phyloP scores from a whole-genome alignment of 2,329 filamentous ascomycete species.

The Akanthomyces lecanii region DNA sequence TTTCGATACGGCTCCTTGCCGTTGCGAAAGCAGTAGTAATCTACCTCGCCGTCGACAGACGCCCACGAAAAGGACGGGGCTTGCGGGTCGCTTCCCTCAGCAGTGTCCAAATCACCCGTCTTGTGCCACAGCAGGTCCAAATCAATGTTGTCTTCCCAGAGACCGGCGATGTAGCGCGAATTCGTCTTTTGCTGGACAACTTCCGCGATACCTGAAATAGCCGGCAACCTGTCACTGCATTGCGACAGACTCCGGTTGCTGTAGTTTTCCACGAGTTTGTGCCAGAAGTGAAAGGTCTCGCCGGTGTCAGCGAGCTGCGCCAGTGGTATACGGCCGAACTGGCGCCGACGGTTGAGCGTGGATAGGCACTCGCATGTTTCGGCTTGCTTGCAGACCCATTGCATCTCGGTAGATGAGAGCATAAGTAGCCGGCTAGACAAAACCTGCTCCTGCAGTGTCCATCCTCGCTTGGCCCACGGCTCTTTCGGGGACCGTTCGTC shows the following conservation, averaged over 20 bases:
- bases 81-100: background rate
- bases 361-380: conserved; percentile 25
- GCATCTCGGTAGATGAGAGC: conserved; percentile 16
- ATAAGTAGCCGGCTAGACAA: conserved; percentile 7
- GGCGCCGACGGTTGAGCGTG: conserved; percentile 22
- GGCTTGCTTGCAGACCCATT: conserved; percentile 21
- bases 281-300: conserved; percentile 27
- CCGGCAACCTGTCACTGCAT: conserved; percentile 25
- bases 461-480: conserved; percentile 17
- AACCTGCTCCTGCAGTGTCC: conserved; percentile 19
- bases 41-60: conserved; percentile 23
- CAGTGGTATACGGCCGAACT: conserved; percentile 22
- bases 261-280: conserved; percentile 28
- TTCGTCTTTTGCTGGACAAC: conserved; percentile 21
- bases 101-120: background rate
- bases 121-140: conserved; percentile 23
- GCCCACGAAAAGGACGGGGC: conserved; percentile 27
- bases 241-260: conserved; percentile 23
- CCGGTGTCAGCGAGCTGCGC: conserved; percentile 16
- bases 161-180: conserved; percentile 27
- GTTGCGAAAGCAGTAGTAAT: conserved; percentile 25
- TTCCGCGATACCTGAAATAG: conserved; percentile 28
- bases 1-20: conserved; percentile 19
- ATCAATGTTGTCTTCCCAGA: conserved; percentile 28
- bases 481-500: conserved; percentile 13